Evolutionary conservation across 225 moss, liverwort and hornwort species (phyloP).

Genomic region (Thuidium tamariscinum): DNA sequence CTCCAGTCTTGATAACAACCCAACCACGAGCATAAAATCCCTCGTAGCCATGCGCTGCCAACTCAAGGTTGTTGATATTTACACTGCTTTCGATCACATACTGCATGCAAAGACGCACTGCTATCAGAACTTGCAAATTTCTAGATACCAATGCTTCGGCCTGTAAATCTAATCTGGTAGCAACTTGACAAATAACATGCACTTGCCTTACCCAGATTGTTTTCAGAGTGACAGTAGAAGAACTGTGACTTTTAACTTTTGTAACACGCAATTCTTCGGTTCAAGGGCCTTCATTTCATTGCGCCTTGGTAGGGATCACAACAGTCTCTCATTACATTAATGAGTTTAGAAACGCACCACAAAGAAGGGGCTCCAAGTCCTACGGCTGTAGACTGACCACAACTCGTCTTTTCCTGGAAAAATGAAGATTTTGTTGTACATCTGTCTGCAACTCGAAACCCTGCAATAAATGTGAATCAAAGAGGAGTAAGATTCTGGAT

Average conservation of each 20-base stretch:
- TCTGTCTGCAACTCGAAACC: constrained; percentile 36
- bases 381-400: constrained; percentile 65
- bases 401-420: constrained; percentile 73
- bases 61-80: constrained; percentile 19
- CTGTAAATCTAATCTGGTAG: neutral
- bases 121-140: neutral
- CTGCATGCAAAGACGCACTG: constrained; percentile 16
- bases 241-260: neutral
- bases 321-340: neutral
- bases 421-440: constrained; percentile 45
- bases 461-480: constrained; percentile 15
- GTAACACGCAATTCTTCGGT: neutral
- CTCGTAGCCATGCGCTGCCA: constrained; percentile 38
- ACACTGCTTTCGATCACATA: constrained; percentile 49
- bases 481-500: neutral
- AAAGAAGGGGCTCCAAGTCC: constrained; percentile 56
- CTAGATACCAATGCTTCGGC: neutral
- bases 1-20: constrained; percentile 50
- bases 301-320: neutral
- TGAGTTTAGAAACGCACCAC: constrained; percentile 39
- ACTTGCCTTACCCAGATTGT: neutral
- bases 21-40: constrained; percentile 52
- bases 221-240: neutral
- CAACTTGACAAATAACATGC: neutral
- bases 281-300: neutral